Percentiles rank a stretch among this genome's conserved stretches.
These are phyloP conservation scores for Skeletonema potamos DNA, from an alignment of 108 stramenopile genomes.

Conservation along the genomic window DNA sequence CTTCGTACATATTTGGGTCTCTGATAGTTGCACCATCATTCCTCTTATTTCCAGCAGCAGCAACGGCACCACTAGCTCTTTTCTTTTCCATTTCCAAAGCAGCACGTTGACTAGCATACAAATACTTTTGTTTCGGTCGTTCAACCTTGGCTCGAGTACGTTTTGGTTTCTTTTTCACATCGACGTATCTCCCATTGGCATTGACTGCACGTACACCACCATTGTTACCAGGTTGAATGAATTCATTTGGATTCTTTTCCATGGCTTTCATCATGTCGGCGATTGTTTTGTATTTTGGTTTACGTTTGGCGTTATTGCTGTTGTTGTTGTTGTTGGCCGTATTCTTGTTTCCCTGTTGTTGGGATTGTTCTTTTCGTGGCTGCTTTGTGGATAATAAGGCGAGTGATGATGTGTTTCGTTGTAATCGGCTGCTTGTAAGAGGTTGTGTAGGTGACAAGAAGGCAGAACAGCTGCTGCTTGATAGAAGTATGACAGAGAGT, in stretches of 20 bases:
- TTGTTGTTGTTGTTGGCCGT: neutral
- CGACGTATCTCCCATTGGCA: slow-evolving; percentile 1
- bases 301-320: neutral
- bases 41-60: neutral
- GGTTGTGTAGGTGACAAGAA: neutral
- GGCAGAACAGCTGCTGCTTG: neutral
- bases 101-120: slow-evolving; percentile 63
- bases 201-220: slow-evolving; percentile 1
- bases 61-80: neutral
- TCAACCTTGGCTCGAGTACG: slow-evolving; percentile 65
- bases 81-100: slow-evolving; percentile 3
- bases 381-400: neutral
- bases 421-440: neutral
- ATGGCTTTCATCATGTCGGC: slow-evolving; percentile 34
- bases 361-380: neutral
- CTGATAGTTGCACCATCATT: neutral
- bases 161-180: slow-evolving; percentile 28
- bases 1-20: neutral
- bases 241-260: slow-evolving; percentile 25
- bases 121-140: slow-evolving; percentile 64
- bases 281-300: slow-evolving; percentile 26
- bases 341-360: slow-evolving; percentile 3
- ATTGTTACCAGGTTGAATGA: neutral
- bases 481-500: neutral
- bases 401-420: neutral